Evolutionary conservation across 2,329 filamentous ascomycete genomes (phyloP), one percentile per base, ranked within the genome.

Genomic region (Dactylonectria estremocensis): DNA sequence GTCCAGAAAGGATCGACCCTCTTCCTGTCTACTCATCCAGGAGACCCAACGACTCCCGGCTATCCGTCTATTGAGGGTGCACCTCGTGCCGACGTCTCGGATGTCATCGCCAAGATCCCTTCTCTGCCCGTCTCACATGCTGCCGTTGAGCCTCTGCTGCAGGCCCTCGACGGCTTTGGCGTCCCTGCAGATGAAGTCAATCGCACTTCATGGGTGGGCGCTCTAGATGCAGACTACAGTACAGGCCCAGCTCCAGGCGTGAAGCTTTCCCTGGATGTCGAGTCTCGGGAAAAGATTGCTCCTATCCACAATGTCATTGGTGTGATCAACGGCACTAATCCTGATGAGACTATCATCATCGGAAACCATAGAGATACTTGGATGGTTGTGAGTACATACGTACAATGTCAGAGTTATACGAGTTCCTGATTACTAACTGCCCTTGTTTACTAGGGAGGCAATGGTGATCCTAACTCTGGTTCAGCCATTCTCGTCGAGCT

Each of bases 381-480:
- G 73, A 75, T 75, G 73, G 66, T 75, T 14, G 73, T 75, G 43
- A 74, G 73, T 75, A n/a, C 1, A 13, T 0, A 24, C 18, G 5
- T 33, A 3, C 16, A 9, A 16, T 37, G 0, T 18, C 18, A 16
- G 35, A 10, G 13, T 37, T 3, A 3, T 11, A 37, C 35, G 4
- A 37, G 5, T 13, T 18, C 7, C n/a, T 66, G 37, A 6, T 1
- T 1, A 22, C 8, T 50, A 13, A 50, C 11, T 48, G 8, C 3
- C 8, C 7, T 4, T 3, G 16, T 13, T 28, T 10, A 37, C 7
- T 28, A 75, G 73, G 93, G 94, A n/a, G 93, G 94, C 24, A 93
- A 93, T n/a, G 92, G 88, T 3, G 93, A 96, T 72, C 94, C 94
- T 0, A 95, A 95, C 80, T 93, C 91, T 67, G 94, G 94, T 57